Evolutionary conservation across 2,329 filamentous ascomycete genomes (phyloP), one percentile per base, ranked within the genome.

Genomic region (Colletotrichum sp.): DNA sequence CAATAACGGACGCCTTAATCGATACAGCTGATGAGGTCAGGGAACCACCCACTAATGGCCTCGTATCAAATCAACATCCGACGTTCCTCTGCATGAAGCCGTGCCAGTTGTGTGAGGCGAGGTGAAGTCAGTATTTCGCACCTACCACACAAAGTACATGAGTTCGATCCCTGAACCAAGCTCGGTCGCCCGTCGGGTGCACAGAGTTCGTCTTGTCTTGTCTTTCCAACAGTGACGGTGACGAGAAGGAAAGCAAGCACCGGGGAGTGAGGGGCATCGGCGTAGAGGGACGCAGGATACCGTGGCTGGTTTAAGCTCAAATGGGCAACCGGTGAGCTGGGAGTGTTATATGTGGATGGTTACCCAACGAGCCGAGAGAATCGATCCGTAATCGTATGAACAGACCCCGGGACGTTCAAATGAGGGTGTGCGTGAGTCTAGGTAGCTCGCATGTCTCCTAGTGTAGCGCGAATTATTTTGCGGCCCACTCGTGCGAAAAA

Each of bases 291-390:
- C 73, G 44, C 44, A 65, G 73, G 70, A 73, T 39, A 74, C 64
- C 59, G 70, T 69, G 59, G 74, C 59, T 65, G 67, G 39, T 52
- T 76, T 76, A 75, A 67, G 74, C 74, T 76, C 65, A 64, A 76
- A 67, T 57, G 52, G 72, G 74, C 66, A 70, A 76, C 67, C 74
- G 74, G 74, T 76, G 74, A 76, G 72, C 36, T 59, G 63, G 71
- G 61, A 75, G 59, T 61, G 32, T 57, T 59, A 22, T 48, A n/a
- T 66, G 63, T 75, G 70, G 73, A 75, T 64, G 63, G 66, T 34
- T 39, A 36, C 74, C 64, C 59, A 61, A 70, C 64, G 32, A 66
- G 70, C 74, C 71, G 39, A 69, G 44, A 59, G 28, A 44, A n/a
- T 68, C 64, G 63, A 75, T 65, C 63, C 72, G 67, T 65, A 64